Conservation (phyloP, 2,329 filamentous ascomycete species). For the Fusarium continuum region DNA sequence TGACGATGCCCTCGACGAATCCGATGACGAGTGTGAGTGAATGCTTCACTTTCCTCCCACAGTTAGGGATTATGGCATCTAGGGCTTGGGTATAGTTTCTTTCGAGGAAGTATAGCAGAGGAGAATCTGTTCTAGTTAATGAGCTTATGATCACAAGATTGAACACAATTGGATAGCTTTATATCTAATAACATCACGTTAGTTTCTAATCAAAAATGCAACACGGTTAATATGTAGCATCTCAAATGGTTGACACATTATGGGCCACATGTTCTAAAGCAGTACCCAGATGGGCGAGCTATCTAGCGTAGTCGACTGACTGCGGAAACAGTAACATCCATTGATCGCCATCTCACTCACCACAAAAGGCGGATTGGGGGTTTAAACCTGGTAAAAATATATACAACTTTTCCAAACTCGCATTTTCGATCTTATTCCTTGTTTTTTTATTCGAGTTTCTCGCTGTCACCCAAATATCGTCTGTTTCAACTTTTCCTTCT, state of each 20-base stretch:
- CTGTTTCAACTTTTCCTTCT: constrained; percentile 61
- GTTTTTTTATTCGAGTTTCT: neutral
- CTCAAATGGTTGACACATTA: neutral
- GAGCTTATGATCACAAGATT: neutral
- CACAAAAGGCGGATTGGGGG: neutral
- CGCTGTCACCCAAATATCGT: constrained; percentile 51
- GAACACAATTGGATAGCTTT: neutral
- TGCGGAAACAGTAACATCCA: neutral
- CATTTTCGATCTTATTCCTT: neutral
- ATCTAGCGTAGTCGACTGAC: neutral
- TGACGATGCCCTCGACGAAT: constrained; percentile 30
- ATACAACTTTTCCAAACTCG: neutral
- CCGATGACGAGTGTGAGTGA: constrained; percentile 25
- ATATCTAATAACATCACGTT: neutral
- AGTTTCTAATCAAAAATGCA: neutral
- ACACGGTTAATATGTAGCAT: neutral
- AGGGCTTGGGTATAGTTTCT: too few species aligned
- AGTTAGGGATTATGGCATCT: too few species aligned
- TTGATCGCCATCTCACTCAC: neutral
- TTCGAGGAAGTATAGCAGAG: neutral
- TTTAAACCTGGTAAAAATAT: neutral
- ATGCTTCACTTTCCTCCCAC: too few species aligned
- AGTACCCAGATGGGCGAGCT: neutral
- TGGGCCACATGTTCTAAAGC: neutral
- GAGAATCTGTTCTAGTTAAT: neutral